Evolutionary conservation across 2,329 filamentous ascomycete species (phyloP).

Genomic region (Xylaria arbuscula): DNA sequence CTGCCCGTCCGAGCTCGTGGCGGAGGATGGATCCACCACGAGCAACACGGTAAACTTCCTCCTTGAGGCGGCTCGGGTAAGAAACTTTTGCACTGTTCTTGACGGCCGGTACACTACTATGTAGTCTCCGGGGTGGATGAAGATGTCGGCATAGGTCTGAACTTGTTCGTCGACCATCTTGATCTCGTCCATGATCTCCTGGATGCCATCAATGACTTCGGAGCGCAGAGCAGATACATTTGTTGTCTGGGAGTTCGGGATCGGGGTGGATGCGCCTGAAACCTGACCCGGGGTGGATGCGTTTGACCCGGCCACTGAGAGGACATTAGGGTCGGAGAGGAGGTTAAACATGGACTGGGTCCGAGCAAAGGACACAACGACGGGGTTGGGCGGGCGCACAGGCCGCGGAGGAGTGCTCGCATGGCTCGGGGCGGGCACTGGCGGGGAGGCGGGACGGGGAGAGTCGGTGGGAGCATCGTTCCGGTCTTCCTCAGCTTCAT

Average conservation of each 20-base stretch:
- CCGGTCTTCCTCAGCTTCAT: conserved; percentile 85
- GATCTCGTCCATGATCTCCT: conserved; percentile 95
- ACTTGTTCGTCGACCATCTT: conserved; percentile 94
- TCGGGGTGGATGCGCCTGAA: conserved; percentile 63
- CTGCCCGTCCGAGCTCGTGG: conserved; percentile 53
- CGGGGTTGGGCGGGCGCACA: conserved; percentile 69
- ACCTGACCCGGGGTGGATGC: conserved; percentile 58
- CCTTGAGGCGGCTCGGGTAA: conserved; percentile 87
- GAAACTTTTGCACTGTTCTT: conserved; percentile 86
- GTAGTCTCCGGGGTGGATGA: conserved; percentile 93
- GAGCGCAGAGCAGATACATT: conserved; percentile 79
- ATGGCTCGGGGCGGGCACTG: conserved; percentile 18
- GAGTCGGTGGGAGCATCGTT: conserved; percentile 73
- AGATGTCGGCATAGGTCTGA: conserved; percentile 84
- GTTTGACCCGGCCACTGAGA: conserved; percentile 62
- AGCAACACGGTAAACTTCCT: conserved; percentile 92
- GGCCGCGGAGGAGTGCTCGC: conserved; percentile 39
- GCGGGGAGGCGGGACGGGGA: conserved; percentile 52
- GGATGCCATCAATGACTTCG: conserved; percentile 92
- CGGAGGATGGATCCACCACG: conserved; percentile 69
- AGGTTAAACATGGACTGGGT: conserved; percentile 88
- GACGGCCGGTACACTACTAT: conserved; percentile 91
- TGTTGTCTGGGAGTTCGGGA: conserved; percentile 54
- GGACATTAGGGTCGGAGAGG: conserved; percentile 73
- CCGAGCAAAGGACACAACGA: conserved; percentile 72